A percentile compares a stretch with the other conserved stretches of the same genome.
These are phyloP conservation scores for Emmonsiellopsis sp. DNA, from an alignment of 2,329 filamentous ascomycete genomes.

Conservation along the genomic window DNA sequence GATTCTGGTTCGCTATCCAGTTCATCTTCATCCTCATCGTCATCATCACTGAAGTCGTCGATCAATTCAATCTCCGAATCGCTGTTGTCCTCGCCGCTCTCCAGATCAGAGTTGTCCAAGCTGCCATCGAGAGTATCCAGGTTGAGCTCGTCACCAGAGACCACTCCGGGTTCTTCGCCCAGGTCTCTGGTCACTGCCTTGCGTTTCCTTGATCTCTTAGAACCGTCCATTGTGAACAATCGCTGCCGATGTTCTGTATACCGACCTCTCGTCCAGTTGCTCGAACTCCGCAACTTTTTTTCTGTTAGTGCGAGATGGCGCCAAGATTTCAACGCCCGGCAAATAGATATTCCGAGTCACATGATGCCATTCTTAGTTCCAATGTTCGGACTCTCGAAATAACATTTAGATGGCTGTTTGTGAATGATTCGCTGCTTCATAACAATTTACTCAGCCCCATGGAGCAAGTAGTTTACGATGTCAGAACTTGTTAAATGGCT, in stretches of 20 bases:
- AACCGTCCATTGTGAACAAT: conserved; percentile 21
- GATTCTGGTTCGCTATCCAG: conserved; percentile 39
- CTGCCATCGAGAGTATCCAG: conserved; percentile 32
- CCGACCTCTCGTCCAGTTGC: neutral
- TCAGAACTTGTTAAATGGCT: too few species aligned
- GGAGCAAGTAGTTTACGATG: too few species aligned
- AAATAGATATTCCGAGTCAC: neutral
- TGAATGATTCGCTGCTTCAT: too few species aligned
- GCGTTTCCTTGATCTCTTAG: conserved; percentile 48
- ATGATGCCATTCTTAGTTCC: neutral
- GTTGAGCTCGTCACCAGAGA: conserved; percentile 53
- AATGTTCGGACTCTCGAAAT: neutral
- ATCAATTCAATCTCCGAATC: conserved; percentile 44
- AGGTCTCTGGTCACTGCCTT: conserved; percentile 52
- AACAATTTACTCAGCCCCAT: too few species aligned
- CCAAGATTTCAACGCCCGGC: neutral
- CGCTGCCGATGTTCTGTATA: conserved; percentile 6
- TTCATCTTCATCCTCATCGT: conserved; percentile 39
- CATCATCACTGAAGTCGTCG: conserved; percentile 43
- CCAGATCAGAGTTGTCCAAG: conserved; percentile 32
- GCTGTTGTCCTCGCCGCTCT: conserved; percentile 27
- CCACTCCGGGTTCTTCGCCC: conserved; percentile 38
- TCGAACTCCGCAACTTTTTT: conserved; percentile 7
- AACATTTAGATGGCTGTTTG: neutral
- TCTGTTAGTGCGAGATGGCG: conserved; percentile 2